phyloP scores from a whole-genome alignment of 2,329 filamentous ascomycete genomes.

The Anisogramma anomala region DNA sequence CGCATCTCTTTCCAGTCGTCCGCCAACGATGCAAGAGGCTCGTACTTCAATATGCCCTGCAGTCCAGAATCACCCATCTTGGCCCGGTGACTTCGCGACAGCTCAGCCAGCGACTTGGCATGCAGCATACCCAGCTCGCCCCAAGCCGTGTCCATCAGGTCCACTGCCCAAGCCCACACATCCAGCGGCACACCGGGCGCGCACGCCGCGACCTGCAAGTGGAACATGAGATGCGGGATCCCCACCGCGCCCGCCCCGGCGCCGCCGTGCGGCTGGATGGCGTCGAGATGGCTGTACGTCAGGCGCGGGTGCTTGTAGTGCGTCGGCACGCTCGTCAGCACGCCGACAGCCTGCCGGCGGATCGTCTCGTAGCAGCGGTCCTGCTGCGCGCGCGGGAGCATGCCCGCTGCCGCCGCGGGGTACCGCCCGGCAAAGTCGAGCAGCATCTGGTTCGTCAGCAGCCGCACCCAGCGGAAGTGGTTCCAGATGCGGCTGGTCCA shows the following conservation, averaged over 20 bases:
- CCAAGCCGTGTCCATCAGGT: conserved; percentile 37
- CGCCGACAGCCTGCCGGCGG: conserved; percentile 30
- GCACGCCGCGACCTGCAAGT: conserved; percentile 35
- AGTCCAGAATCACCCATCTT: conserved; percentile 11
- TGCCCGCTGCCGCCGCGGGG: conserved; percentile 23
- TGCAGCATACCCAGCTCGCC: conserved; percentile 40
- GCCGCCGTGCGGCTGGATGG: conserved; percentile 26
- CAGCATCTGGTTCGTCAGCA: conserved; percentile 40
- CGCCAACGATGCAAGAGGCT: no score
- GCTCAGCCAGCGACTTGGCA: conserved; percentile 32
- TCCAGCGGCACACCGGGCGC: conserved; percentile 32
- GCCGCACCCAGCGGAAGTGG: conserved; percentile 47
- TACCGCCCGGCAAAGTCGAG: conserved; percentile 28
- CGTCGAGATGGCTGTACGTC: conserved; percentile 16
- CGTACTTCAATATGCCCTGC: conserved; percentile 10
- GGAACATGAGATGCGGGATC: conserved; percentile 36
- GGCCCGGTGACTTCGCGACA: conserved; percentile 18
- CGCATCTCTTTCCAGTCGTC: no score
- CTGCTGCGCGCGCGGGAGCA: conserved; percentile 23
- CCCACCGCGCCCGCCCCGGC: conserved; percentile 36
- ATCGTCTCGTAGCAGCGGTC: conserved; percentile 25
- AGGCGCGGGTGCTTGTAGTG: conserved; percentile 41
- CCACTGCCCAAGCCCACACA: conserved; percentile 34
- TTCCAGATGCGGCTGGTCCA: conserved; percentile 46
- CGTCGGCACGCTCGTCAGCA: conserved; percentile 34